Evolutionary conservation across 352 stramenopile species (phyloP).

Genomic region (Elongisporangium prolatum): DNA sequence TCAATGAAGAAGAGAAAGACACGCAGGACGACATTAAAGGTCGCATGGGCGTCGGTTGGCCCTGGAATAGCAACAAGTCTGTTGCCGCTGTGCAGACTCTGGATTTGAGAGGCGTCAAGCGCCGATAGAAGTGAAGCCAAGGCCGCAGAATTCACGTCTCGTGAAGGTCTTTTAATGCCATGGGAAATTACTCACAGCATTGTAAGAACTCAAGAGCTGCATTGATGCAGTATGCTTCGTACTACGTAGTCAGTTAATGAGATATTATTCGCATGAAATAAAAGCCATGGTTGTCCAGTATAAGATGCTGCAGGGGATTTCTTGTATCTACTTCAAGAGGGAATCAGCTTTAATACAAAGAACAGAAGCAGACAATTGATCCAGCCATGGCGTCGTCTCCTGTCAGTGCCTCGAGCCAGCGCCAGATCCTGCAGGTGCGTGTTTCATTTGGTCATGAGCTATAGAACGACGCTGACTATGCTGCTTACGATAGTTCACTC

Average conservation of each 20-base stretch:
- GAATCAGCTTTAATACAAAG: neutral
- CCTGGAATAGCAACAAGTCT: conserved; percentile 48
- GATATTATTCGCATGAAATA: too few relatives aligned
- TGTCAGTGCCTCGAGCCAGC: conserved; percentile 21
- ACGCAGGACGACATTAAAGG: conserved; percentile 49
- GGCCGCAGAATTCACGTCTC: neutral
- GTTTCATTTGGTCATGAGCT: neutral
- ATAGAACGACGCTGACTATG: too few relatives aligned
- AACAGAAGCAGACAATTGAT: neutral
- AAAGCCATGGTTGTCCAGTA: neutral
- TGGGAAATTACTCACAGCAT: too few relatives aligned
- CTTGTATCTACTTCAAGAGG: neutral
- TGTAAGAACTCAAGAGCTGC: neutral
- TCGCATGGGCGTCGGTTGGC: conserved; percentile 54
- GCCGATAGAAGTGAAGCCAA: conserved; percentile 9
- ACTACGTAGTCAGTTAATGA: too few relatives aligned
- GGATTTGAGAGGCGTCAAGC: conserved; percentile 55
- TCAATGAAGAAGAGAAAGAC: conserved; percentile 24
- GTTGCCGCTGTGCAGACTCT: conserved; percentile 25
- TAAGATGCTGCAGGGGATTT: neutral
- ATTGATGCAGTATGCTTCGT: too few relatives aligned
- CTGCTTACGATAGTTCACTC: conserved; percentile 41
- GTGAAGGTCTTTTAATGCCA: too few relatives aligned
- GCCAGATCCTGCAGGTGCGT: conserved; percentile 25
- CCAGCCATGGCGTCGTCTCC: conserved; percentile 27